A percentile compares a stretch with the other conserved stretches of the same genome.
Conservation (phyloP, 2,329 filamentous ascomycete genomes). For the Claviceps maximensis region DNA sequence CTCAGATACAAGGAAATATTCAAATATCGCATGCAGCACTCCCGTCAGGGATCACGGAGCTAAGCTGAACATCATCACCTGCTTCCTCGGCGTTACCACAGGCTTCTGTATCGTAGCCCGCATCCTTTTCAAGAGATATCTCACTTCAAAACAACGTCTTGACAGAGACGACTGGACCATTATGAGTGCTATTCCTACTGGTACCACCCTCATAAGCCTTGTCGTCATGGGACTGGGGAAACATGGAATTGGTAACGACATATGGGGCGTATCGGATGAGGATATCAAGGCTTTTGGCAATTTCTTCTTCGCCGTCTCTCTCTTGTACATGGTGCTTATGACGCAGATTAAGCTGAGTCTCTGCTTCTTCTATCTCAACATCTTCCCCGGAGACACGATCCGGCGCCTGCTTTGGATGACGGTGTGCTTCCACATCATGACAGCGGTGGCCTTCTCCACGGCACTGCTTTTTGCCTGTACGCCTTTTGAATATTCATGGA, state of each 20-base stretch:
- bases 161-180: constrained; percentile 20
- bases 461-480: constrained; percentile 23
- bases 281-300: constrained; percentile 17
- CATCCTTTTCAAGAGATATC: constrained; percentile 12
- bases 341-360: constrained; percentile 27
- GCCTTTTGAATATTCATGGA: constrained; percentile 28
- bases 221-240: constrained; percentile 10
- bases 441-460: constrained; percentile 19
- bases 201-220: constrained; percentile 10
- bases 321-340: constrained; percentile 25
- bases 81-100: constrained; percentile 7
- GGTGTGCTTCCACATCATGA: constrained; percentile 17
- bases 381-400: constrained; percentile 22
- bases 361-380: constrained; percentile 29
- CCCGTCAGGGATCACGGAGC: background rate
- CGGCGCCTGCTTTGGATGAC: constrained; percentile 20
- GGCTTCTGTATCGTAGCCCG: constrained; percentile 7
- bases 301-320: constrained; percentile 20
- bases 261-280: background rate
- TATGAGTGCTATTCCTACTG: constrained; percentile 10
- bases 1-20: background rate
- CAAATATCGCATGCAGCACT: background rate
- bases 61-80: background rate
- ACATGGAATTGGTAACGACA: constrained; percentile 15
- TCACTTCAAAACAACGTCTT: constrained; percentile 17